A percentile compares a stretch with the other conserved stretches of the same genome.
Evolutionary conservation across 495 filamentous ascomycete genomes (phyloP).

Genomic region (Penicillium steckii): DNA sequence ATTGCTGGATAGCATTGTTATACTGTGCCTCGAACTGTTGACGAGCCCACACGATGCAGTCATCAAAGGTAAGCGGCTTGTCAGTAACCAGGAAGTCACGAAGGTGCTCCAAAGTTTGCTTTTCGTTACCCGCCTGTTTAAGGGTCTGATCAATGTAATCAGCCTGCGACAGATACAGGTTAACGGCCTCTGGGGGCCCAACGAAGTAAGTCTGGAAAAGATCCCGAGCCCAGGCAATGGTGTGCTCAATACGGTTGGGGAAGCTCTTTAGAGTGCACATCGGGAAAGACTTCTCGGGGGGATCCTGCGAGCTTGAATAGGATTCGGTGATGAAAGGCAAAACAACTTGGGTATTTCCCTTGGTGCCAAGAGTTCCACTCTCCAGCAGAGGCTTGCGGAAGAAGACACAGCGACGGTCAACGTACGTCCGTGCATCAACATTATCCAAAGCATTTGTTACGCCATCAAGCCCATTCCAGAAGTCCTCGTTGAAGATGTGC

Average conservation of each 20-base stretch:
- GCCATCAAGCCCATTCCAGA: conserved; percentile 87
- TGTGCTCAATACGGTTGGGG: conserved; percentile 98
- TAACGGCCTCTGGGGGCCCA: conserved; percentile 90
- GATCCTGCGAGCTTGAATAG: conserved; percentile 97
- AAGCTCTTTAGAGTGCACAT: conserved; percentile 98
- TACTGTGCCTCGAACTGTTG: conserved; percentile 95
- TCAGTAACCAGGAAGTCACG: conserved; percentile 89
- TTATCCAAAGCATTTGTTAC: conserved; percentile 98
- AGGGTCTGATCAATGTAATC: conserved; percentile 88
- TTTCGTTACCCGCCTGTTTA: conserved; percentile 95
- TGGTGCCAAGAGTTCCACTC: conserved; percentile 95
- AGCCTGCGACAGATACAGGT: conserved; percentile 87
- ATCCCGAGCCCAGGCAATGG: conserved; percentile 96
- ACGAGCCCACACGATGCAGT: conserved; percentile 93
- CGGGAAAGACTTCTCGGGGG: conserved; percentile 96
- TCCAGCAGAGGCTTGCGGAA: conserved; percentile 97
- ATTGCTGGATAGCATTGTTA: conserved; percentile 94
- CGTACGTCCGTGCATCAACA: conserved; percentile 94
- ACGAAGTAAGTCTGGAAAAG: conserved; percentile 93
- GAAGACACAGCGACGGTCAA: conserved; percentile 96
- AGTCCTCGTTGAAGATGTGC: conserved; percentile 89
- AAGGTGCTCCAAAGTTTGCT: conserved; percentile 88
- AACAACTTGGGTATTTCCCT: conserved; percentile 97
- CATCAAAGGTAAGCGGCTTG: conserved; percentile 89
- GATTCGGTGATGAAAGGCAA: conserved; percentile 91